A percentile compares a stretch with the other conserved stretches of the same genome.
phyloP scores from a whole-genome alignment of 768 basidiomycete genomes.

The Mrakia hoshinonis region DNA sequence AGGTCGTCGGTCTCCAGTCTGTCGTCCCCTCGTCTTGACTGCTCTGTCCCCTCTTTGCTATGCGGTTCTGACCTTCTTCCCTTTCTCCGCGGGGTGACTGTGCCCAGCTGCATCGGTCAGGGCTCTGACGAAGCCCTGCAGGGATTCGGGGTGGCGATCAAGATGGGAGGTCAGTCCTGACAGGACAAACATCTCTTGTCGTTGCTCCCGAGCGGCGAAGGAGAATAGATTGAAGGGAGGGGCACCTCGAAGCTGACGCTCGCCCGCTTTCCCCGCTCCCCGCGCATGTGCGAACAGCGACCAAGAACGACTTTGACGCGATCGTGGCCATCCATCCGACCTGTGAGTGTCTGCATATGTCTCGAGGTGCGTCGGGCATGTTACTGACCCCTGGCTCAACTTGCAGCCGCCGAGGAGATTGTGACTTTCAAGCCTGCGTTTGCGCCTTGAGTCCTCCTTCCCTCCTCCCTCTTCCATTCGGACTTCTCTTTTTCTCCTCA shows the following conservation, averaged over 20 bases:
- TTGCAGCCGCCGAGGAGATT: constrained; percentile 19
- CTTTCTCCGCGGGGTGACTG: no score
- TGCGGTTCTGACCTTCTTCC: background rate
- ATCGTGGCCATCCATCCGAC: constrained; percentile 19
- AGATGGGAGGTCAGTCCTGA: constrained; percentile 6
- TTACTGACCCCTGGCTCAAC: background rate
- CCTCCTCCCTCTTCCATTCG: no score
- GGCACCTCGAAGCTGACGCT: no score
- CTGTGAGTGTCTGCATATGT: background rate
- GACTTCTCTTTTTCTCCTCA: no score
- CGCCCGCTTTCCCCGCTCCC: background rate
- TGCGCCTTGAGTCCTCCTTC: no score
- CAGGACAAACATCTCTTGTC: background rate
- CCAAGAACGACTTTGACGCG: constrained; percentile 10
- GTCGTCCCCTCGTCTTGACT: background rate
- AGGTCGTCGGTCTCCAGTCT: constrained; percentile 18
- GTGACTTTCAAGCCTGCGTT: background rate
- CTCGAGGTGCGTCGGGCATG: background rate
- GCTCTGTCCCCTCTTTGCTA: background rate
- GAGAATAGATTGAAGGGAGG: background rate
- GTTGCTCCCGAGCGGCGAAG: background rate
- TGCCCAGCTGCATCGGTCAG: background rate
- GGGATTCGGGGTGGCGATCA: constrained; percentile 20
- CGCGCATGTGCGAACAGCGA: background rate
- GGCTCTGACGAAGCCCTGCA: constrained; percentile 17